Percentiles rank a stretch among this genome's conserved stretches.
Conservation (phyloP, 441 rosid species). For the Corymbia calophylla region DNA sequence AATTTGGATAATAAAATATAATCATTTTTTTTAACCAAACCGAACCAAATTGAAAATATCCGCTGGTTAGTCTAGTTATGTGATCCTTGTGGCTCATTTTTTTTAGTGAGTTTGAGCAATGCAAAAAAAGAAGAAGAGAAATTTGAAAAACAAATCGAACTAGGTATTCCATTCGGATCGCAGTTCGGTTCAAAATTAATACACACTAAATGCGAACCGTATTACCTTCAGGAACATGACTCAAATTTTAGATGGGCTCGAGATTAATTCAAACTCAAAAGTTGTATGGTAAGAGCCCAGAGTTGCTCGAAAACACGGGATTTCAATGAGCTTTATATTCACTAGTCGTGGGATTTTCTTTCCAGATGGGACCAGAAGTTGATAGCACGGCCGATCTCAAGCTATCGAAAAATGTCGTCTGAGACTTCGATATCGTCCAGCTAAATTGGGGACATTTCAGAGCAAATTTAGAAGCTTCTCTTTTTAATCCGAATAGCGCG, state of each 20-base stretch:
- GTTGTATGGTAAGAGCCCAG: too few species aligned
- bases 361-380: neutral
- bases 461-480: neutral
- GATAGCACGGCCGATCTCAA: neutral
- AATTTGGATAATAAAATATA: too few species aligned
- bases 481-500: too few species aligned
- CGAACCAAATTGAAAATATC: neutral
- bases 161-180: rapidly evolving
- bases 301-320: too few species aligned
- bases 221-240: neutral
- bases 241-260: neutral
- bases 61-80: too few species aligned
- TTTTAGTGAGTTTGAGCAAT: neutral
- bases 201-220: rapidly evolving
- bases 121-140: too few species aligned
- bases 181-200: rapidly evolving
- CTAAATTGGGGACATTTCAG: neutral
- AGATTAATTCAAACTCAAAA: too few species aligned
- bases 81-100: neutral
- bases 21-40: too few species aligned
- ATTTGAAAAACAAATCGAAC: rapidly evolving
- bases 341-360: neutral
- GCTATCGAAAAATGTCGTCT: neutral
- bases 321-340: too few species aligned
- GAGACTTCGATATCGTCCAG: neutral